Conservation (phyloP, 2,329 filamentous ascomycete genomes). For the Leptodontidium sp. region DNA sequence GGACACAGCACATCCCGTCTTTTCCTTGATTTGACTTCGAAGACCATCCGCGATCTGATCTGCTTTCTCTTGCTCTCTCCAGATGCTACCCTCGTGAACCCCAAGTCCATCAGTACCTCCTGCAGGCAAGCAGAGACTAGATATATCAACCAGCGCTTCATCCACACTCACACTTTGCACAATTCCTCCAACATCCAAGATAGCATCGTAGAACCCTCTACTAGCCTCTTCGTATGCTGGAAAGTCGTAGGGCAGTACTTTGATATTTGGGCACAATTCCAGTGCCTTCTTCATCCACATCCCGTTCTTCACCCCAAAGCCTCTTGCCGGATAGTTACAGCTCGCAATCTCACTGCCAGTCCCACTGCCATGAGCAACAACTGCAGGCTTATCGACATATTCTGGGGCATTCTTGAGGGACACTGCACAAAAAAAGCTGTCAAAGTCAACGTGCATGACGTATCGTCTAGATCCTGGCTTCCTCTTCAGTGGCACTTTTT, state of each 20-base stretch:
- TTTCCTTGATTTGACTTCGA: conserved; percentile 73
- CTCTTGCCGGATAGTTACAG: conserved; percentile 92
- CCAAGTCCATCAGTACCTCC: conserved; percentile 72
- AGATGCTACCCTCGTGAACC: conserved; percentile 72
- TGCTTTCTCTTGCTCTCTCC: conserved; percentile 81
- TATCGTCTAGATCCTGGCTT: conserved; percentile 76
- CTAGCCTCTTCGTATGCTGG: conserved; percentile 94
- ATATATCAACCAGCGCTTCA: conserved; percentile 89
- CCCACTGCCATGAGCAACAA: conserved; percentile 87
- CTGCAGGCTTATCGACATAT: conserved; percentile 79
- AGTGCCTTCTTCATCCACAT: conserved; percentile 99
- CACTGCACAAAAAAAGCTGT: conserved; percentile 97
- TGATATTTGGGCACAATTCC: conserved; percentile 83
- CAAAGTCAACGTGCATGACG: conserved; percentile 95
- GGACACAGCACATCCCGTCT: conserved; percentile 87
- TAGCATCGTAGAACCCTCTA: conserved; percentile 83
- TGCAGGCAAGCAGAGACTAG: conserved; percentile 69
- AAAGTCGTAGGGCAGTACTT: conserved; percentile 95
- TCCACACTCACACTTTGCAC: conserved; percentile 98
- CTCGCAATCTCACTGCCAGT: conserved; percentile 94
- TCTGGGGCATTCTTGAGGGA: conserved; percentile 82
- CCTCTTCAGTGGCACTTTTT: conserved; percentile 56
- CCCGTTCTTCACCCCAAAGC: conserved; percentile 90
- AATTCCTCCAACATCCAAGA: conserved; percentile 79
- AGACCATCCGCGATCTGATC: conserved; percentile 74